Conservation (phyloP, 2,329 filamentous ascomycete genomes). For the Colletotrichum siamense region DNA sequence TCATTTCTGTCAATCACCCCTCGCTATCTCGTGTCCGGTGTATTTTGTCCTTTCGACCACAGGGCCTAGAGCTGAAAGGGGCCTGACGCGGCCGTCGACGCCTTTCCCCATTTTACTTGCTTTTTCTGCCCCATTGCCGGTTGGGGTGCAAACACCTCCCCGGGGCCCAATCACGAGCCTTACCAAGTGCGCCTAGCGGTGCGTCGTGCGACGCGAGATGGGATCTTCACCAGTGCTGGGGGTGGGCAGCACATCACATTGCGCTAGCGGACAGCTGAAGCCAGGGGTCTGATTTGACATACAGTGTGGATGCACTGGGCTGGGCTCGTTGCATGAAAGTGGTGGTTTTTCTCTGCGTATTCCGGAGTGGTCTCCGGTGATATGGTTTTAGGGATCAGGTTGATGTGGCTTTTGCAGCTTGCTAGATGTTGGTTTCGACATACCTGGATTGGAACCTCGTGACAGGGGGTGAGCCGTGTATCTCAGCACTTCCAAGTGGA, state of each 20-base stretch:
- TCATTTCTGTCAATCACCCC: background rate
- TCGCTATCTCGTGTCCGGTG: background rate
- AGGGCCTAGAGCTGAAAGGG: background rate
- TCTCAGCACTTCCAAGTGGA: background rate
- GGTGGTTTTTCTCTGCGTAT: background rate
- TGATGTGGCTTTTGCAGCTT: background rate
- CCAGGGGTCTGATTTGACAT: background rate
- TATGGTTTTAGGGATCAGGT: accelerated
- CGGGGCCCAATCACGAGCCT: background rate
- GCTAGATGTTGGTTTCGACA: background rate
- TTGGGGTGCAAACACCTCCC: background rate
- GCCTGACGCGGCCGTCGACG: background rate
- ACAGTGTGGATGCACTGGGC: background rate
- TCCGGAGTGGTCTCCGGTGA: background rate
- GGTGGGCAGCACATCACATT: background rate
- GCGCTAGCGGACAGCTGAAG: background rate
- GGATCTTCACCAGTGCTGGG: background rate
- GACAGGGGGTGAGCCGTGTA: background rate
- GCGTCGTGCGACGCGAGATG: background rate
- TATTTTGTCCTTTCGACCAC: background rate
- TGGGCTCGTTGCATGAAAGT: background rate
- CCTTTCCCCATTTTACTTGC: background rate
- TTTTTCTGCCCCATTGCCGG: background rate
- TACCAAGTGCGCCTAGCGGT: background rate
- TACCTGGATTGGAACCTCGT: background rate